A percentile compares a stretch with the other conserved stretches of the same genome.
Conservation (phyloP, 1,284 basidiomycete species). For the Ganoderma multipileum region DNA sequence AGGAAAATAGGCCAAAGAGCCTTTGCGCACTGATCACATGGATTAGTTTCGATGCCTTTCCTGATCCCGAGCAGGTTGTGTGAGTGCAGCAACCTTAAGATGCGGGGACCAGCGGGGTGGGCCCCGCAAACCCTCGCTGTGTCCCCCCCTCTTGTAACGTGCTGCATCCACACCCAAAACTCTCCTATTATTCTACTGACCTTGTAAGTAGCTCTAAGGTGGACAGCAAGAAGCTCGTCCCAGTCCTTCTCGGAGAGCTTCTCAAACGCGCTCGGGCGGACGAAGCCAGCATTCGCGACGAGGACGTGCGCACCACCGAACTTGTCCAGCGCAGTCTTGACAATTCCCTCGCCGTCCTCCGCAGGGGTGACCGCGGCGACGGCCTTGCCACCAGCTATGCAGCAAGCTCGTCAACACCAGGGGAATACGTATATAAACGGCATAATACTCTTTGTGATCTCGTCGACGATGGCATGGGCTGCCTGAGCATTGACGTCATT, state of each 20-base stretch:
- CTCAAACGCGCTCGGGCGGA: constrained; percentile 92
- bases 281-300: constrained; percentile 94
- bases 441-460: constrained; percentile 76
- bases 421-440: background rate
- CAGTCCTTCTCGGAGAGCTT: constrained; percentile 93
- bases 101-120: background rate
- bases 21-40: constrained; percentile 74
- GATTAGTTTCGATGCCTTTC: background rate
- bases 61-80: background rate
- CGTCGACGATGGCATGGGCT: constrained; percentile 86
- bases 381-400: constrained; percentile 88
- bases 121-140: background rate
- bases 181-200: background rate
- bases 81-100: background rate
- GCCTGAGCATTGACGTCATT: constrained; percentile 94
- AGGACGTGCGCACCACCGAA: constrained; percentile 93
- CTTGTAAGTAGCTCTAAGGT: constrained; percentile 67
- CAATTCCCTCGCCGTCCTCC: constrained; percentile 91
- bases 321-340: constrained; percentile 86
- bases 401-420: background rate
- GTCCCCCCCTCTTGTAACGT: too few species aligned
- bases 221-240: constrained; percentile 91
- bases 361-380: constrained; percentile 86
- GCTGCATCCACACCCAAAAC: background rate
- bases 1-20: constrained; percentile 98